Base-by-base conservation (phyloP, 2,329 filamentous ascomycete species). In the Pestalotiopsis sp. region DNA sequence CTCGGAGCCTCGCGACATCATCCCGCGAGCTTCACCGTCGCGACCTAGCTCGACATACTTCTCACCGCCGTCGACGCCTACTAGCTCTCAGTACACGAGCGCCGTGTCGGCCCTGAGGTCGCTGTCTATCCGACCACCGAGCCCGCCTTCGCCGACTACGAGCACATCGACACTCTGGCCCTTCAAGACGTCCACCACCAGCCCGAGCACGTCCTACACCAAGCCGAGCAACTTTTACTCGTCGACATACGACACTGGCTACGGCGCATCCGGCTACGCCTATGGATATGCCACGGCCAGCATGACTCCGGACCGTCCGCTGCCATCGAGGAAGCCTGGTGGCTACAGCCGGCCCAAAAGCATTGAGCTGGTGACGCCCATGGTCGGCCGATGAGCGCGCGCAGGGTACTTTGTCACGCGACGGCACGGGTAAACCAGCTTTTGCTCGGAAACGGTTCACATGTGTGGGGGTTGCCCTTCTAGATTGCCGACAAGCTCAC, bases 281-380 rank as follows among this genome's bases (percentile, higher is more conserved):
- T 85, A 85, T 62, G 65, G 67, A 75, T 81, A 80, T 52, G 79
- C 81, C 68, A 77, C 76, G 63, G 75, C 76, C 49, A 72, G 74
- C 63, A 81, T 81, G 61, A 72, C 72, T 52, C 70, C 74, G 73
- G 87, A 90, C 71, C 82, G 88, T 9, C 89, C 89, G 6, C 79
- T 90, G 27, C 89, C 89, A 14, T 83, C 84, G 11, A 84, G 89
- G 62, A 83, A 85, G 64, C 86, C 88, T 3, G 81, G 84, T 49
- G 81, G 82, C 52, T 88, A 88, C 78, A 83, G 86, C 72, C 83
- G 89, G 61, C 87, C 88, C 41, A 89, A 86, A 79, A 90, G 88
- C 79, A 89, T 90, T 73, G 88, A 91, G 79, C 82, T 91, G 25
- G 87, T 91, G 59, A 90, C 88, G 65, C 89, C 89, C 41, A 84